Evolutionary conservation across 345 rosid genomes (phyloP).

Genomic region (Hirschfeldia incana): DNA sequence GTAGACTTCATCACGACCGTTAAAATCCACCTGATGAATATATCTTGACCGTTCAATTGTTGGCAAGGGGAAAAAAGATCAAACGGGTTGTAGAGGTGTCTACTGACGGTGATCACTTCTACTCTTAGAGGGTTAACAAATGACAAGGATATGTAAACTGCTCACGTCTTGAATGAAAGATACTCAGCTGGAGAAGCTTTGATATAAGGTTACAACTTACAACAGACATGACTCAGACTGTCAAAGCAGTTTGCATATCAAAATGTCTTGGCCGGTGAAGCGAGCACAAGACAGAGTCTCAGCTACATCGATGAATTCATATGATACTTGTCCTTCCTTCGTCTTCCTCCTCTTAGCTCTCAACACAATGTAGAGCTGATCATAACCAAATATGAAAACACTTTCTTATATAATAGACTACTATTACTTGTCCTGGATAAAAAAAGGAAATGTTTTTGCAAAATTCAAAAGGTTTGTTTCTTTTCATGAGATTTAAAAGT

Average conservation of each 20-base stretch:
- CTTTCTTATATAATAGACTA: background rate
- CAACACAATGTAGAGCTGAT: background rate
- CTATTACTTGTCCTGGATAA: conserved; percentile 46
- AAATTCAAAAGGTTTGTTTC: background rate
- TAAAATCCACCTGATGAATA: background rate
- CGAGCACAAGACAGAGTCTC: conserved; percentile 52
- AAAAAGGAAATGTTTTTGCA: too few relatives aligned
- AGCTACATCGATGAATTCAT: conserved; percentile 47
- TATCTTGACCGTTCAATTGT: conserved; percentile 10
- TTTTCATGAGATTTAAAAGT: conserved; percentile 43
- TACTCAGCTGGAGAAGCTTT: conserved; percentile 32
- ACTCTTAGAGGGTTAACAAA: conserved; percentile 43
- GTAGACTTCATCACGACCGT: background rate
- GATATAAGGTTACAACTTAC: conserved; percentile 8
- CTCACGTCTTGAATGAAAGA: conserved; percentile 48
- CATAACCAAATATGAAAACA: conserved; percentile 8
- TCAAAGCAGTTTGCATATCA: conserved; percentile 70
- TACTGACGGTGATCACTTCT: conserved; percentile 49
- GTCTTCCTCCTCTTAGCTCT: conserved; percentile 12
- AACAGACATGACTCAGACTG: conserved; percentile 62
- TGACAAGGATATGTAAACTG: conserved; percentile 43
- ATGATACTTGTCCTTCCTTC: conserved; percentile 44
- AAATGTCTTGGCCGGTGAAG: conserved; percentile 56
- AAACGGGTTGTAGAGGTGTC: conserved; percentile 40
- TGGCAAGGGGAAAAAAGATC: too few relatives aligned